Percentiles rank a stretch among this genome's conserved stretches.
These are phyloP conservation scores for Dicorynia guianensis DNA, from an alignment of 306 rosid species.

Conservation along the genomic window DNA sequence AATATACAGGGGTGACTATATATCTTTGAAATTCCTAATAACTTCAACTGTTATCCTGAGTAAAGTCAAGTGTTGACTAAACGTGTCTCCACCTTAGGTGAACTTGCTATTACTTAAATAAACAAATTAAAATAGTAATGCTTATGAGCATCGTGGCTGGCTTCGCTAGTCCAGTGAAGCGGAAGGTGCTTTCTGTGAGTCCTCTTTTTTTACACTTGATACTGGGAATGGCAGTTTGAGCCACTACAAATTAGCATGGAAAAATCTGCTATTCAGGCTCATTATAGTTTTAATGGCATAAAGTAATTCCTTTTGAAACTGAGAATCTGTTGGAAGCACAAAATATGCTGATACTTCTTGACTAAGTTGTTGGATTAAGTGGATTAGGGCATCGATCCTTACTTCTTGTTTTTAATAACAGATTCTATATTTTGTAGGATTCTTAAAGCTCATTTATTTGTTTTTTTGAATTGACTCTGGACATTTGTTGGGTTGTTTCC, in stretches of 20 bases:
- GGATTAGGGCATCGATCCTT: background rate
- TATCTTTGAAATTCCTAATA: constrained; percentile 12
- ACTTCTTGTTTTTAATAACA: background rate
- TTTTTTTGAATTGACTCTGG: constrained; percentile 5
- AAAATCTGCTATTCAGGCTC: background rate
- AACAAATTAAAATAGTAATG: background rate
- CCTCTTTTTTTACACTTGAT: background rate
- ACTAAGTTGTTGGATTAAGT: background rate
- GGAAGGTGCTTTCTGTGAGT: constrained; percentile 11
- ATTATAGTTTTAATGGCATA: background rate
- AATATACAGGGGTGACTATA: background rate
- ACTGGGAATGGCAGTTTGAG: background rate
- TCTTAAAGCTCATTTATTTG: background rate
- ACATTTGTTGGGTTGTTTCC: background rate
- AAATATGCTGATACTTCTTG: background rate
- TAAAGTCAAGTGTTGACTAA: background rate
- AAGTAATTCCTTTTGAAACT: background rate
- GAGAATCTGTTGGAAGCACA: background rate
- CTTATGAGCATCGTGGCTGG: background rate
- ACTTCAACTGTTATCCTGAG: background rate
- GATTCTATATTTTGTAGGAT: background rate
- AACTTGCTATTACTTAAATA: background rate
- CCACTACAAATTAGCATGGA: background rate
- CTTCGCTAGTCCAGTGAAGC: background rate
- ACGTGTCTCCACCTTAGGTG: background rate